Percentiles rank a stretch among this genome's conserved stretches.
Conservation (phyloP, 1,139 yeast genomes). For the Pichia sp. region DNA sequence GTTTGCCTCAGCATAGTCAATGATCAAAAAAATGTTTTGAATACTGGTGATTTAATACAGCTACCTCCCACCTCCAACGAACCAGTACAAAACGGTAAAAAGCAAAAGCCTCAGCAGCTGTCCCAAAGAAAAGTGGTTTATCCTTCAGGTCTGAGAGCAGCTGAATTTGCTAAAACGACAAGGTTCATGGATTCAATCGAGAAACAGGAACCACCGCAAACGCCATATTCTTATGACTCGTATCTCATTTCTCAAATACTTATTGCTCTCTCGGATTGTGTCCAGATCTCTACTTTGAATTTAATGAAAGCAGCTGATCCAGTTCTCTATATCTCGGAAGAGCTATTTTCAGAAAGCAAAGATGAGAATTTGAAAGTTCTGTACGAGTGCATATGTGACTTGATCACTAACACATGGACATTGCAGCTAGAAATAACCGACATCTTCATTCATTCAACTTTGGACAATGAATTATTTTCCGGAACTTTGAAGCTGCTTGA, state of each 20-base stretch:
- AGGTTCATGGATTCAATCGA: constrained; percentile 68
- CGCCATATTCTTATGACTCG: constrained; percentile 60
- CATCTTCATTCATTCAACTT: constrained; percentile 54
- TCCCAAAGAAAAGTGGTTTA: background rate
- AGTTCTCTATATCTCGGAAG: constrained; percentile 7
- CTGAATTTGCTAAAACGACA: constrained; percentile 42
- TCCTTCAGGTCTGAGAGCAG: constrained; percentile 29
- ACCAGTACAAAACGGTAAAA: background rate
- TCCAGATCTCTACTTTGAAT: constrained; percentile 51
- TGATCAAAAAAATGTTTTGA: constrained; percentile 37
- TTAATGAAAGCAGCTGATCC: constrained; percentile 33
- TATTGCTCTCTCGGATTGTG: constrained; percentile 60
- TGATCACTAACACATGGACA: constrained; percentile 43
- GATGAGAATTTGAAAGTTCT: constrained; percentile 26
- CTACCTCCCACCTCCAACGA: constrained; percentile 19
- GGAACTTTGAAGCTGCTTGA: constrained; percentile 69
- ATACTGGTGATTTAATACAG: constrained; percentile 36
- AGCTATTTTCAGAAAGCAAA: constrained; percentile 12
- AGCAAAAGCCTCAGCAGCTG: background rate
- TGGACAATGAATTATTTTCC: constrained; percentile 69
- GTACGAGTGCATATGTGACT: constrained; percentile 38
- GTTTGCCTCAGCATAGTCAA: constrained; percentile 38
- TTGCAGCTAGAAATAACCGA: constrained; percentile 46
- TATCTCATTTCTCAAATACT: constrained; percentile 55
- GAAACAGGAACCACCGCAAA: constrained; percentile 61